A percentile compares a stretch with the other conserved stretches of the same genome.
Evolutionary conservation across 805 yeast species (phyloP).

Genomic region (Ogataea naganishii): DNA sequence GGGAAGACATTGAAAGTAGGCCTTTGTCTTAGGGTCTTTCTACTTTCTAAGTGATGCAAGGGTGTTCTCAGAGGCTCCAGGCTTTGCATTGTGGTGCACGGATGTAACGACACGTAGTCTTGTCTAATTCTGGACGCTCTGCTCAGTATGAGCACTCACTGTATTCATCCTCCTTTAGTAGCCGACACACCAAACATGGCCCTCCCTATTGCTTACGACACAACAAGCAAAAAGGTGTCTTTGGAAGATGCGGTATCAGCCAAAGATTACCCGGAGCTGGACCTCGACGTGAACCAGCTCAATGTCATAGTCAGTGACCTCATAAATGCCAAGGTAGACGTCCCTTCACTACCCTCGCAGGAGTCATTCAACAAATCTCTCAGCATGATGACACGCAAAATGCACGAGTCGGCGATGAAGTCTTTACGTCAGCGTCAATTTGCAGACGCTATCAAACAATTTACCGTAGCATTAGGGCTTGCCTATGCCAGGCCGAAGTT

Average conservation of each 20-base stretch:
- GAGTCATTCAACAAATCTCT: constrained; percentile 47
- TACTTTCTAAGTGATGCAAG: too few species aligned
- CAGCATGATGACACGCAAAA: constrained; percentile 51
- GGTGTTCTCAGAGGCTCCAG: too few species aligned
- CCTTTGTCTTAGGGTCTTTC: too few species aligned
- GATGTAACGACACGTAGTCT: too few species aligned
- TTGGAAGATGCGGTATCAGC: constrained; percentile 13
- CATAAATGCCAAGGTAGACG: constrained; percentile 33
- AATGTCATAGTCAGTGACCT: constrained; percentile 31
- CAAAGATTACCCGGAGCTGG: constrained; percentile 13
- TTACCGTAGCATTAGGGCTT: constrained; percentile 59
- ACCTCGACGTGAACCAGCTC: constrained; percentile 23
- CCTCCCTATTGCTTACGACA: constrained; percentile 23
- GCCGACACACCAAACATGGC: too few species aligned
- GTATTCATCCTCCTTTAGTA: too few species aligned
- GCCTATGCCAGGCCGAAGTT: constrained; percentile 60
- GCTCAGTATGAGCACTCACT: too few species aligned
- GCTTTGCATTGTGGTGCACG: too few species aligned
- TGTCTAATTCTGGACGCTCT: too few species aligned
- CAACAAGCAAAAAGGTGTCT: constrained; percentile 19
- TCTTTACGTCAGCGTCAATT: constrained; percentile 47
- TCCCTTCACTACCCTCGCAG: constrained; percentile 47
- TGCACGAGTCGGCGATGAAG: constrained; percentile 56
- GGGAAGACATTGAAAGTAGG: not conserved
- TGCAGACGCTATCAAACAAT: constrained; percentile 54